Conservation (phyloP, 1,284 basidiomycete species). For the Ceratobasidium sp. region DNA sequence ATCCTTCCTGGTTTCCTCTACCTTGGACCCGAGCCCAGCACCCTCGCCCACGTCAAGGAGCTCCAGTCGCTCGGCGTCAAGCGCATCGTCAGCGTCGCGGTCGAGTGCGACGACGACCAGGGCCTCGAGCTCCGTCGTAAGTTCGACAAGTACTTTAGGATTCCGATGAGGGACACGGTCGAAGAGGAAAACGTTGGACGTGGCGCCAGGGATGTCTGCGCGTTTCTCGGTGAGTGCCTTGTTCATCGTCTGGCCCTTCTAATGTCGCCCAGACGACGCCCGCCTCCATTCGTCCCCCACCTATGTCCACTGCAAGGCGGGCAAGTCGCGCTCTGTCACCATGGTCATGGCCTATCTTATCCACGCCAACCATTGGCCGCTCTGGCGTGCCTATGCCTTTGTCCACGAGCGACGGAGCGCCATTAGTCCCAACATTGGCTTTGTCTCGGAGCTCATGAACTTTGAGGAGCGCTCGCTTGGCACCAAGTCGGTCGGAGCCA, state of each 20-base stretch:
- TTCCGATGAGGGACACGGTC: conserved; percentile 93
- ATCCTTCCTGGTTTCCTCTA: conserved; percentile 91
- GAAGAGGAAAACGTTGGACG: conserved; percentile 90
- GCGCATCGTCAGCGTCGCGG: conserved; percentile 88
- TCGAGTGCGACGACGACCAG: conserved; percentile 86
- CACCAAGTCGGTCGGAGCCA: conserved; percentile 75
- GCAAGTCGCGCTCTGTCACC: conserved; percentile 95
- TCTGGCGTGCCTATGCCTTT: conserved; percentile 87
- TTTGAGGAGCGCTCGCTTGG: conserved; percentile 92
- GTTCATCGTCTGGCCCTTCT: conserved; percentile 1
- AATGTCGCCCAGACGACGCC: conserved; percentile 76
- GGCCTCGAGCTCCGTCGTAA: conserved; percentile 67
- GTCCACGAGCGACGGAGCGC: conserved; percentile 89
- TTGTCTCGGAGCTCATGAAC: conserved; percentile 95
- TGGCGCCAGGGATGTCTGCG: conserved; percentile 83
- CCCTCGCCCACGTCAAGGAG: conserved; percentile 73
- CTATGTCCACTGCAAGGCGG: conserved; percentile 97
- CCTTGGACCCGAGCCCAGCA: conserved; percentile 87
- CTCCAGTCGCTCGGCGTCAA: conserved; percentile 79
- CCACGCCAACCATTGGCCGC: conserved; percentile 93
- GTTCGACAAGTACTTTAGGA: conserved; percentile 83
- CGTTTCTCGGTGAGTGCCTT: conserved; percentile 74
- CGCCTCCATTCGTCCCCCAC: conserved; percentile 84
- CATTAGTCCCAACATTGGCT: conserved; percentile 98
- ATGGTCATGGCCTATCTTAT: conserved; percentile 97